These are phyloP conservation scores for Orbilia javanica DNA, from an alignment of 2,329 filamentous ascomycete species.

Conservation along the genomic window DNA sequence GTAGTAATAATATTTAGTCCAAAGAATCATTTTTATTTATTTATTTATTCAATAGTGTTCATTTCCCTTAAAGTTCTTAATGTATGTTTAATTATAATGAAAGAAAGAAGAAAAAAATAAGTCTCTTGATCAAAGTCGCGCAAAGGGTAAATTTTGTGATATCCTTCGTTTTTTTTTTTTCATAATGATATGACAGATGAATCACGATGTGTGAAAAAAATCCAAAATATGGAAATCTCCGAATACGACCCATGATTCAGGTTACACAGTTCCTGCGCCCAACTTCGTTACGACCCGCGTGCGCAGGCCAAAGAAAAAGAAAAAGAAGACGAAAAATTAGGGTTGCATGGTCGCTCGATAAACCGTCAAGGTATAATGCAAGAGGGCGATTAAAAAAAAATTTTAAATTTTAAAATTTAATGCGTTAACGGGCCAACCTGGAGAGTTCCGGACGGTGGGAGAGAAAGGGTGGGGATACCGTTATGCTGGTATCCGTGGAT, in stretches of 20 bases:
- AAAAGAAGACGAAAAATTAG: too few species aligned
- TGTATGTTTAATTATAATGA: neutral
- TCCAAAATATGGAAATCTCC: neutral
- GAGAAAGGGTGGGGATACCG: neutral
- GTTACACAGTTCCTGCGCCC: neutral
- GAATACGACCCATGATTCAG: neutral
- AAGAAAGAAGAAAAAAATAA: too few species aligned
- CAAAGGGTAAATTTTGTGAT: neutral
- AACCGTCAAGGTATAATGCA: neutral
- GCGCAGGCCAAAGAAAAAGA: neutral
- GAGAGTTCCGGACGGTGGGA: neutral
- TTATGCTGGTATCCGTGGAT: slow-evolving; percentile 7
- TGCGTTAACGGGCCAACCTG: neutral
- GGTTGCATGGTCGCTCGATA: neutral
- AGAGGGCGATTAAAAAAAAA: too few species aligned
- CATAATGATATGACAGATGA: neutral
- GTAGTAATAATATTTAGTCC: slow-evolving; percentile 48
- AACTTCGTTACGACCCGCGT: neutral
- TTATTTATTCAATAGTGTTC: neutral
- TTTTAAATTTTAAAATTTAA: too few species aligned
- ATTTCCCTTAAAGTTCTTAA: too few species aligned
- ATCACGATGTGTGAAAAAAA: neutral
- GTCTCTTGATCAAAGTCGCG: neutral
- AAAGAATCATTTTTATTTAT: neutral
- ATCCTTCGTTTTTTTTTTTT: neutral